These are phyloP conservation scores for Daldinia bambusicola DNA, from an alignment of 495 filamentous ascomycete genomes.

Conservation along the genomic window DNA sequence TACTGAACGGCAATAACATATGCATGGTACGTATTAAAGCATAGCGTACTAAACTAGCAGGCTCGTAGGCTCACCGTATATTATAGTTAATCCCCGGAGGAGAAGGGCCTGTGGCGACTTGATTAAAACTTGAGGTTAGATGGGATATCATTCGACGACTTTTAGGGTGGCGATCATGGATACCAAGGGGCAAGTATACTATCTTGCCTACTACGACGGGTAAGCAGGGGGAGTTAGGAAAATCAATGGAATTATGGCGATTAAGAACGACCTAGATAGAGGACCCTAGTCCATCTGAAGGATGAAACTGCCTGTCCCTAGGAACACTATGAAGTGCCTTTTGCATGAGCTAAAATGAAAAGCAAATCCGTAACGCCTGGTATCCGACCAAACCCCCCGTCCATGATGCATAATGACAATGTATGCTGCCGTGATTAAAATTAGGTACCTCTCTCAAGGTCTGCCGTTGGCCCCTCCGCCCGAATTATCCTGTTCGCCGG, in stretches of 20 bases:
- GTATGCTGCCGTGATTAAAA: slow-evolving; percentile 23
- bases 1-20: slow-evolving; percentile 98
- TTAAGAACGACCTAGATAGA: slow-evolving; percentile 12
- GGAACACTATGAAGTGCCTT: background rate
- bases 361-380: slow-evolving; percentile 37
- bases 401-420: slow-evolving; percentile 21
- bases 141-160: background rate
- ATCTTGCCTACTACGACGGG: background rate
- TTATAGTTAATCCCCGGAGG: slow-evolving; percentile 85
- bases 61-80: slow-evolving; percentile 10
- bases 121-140: background rate
- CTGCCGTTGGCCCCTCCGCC: slow-evolving; percentile 26
- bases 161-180: background rate
- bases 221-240: slow-evolving; percentile 3
- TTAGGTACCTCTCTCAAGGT: slow-evolving; percentile 16
- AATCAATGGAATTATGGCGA: background rate
- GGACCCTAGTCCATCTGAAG: slow-evolving; percentile 10
- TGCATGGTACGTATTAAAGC: slow-evolving; percentile 80
- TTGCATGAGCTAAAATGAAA: slow-evolving; percentile 3
- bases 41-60: background rate
- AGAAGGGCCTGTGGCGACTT: slow-evolving; percentile 70
- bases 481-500: slow-evolving; percentile 55
- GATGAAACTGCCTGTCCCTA: background rate
- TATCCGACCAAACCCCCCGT: slow-evolving; percentile 21
- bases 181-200: background rate